Percentiles rank a stretch among this genome's conserved stretches.
Conservation (phyloP, 139 green algal species). For the Trebouxia sp. region DNA sequence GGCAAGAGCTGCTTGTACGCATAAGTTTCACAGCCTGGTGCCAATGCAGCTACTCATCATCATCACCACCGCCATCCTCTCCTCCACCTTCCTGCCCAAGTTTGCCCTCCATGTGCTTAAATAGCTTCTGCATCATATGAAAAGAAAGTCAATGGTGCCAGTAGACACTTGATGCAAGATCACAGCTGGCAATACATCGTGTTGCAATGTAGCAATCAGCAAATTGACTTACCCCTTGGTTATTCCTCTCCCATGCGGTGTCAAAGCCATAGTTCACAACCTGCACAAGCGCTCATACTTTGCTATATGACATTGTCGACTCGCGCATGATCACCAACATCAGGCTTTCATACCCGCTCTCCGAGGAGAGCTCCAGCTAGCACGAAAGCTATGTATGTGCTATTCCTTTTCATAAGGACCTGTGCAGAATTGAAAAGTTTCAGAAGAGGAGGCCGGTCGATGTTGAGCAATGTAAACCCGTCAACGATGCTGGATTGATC, state of each 20-base stretch:
- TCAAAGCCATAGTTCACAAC: constrained; percentile 33
- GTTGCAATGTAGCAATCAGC: neutral
- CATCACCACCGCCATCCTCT: constrained; percentile 24
- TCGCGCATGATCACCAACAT: neutral
- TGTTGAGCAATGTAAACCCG: no score
- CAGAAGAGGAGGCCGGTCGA: no score
- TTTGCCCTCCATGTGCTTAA: constrained; percentile 34
- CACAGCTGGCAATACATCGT: neutral
- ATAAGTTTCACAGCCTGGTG: neutral
- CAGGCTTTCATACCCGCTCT: constrained; percentile 30
- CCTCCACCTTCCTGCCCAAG: constrained; percentile 5
- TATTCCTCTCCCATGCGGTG: constrained; percentile 38
- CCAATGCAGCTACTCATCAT: neutral
- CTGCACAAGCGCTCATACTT: neutral
- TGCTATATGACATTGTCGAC: neutral
- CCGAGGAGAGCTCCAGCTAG: constrained; percentile 34
- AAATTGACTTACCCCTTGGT: constrained; percentile 32
- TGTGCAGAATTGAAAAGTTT: no score
- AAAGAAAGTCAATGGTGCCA: neutral
- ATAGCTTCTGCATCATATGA: constrained; percentile 36
- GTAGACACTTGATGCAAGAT: neutral
- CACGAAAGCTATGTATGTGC: constrained; percentile 39
- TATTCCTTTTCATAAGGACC: constrained; percentile 40
- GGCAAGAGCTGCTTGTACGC: neutral
- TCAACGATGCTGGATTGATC: no score